phyloP scores from a whole-genome alignment of 106 monocot species.

The Dactylorhiza incarnata region DNA sequence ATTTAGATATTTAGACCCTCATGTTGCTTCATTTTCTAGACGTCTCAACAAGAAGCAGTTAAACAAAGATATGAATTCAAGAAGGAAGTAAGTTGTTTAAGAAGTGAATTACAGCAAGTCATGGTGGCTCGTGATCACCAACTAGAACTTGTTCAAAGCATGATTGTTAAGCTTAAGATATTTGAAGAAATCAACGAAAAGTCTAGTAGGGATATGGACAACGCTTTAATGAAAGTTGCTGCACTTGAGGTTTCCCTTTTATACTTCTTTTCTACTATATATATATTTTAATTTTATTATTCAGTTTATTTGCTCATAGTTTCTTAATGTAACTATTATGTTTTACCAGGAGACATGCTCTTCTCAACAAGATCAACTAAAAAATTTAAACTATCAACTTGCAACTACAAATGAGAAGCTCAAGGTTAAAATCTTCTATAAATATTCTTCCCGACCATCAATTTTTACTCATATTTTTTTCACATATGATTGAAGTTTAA shows the following conservation, averaged over 20 bases:
- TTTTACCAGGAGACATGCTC: slow-evolving; percentile 48
- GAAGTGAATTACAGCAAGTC: slow-evolving; percentile 55
- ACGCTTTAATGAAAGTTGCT: slow-evolving; percentile 10
- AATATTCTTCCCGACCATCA: not conserved
- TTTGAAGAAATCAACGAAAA: slow-evolving; percentile 20
- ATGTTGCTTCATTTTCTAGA: slow-evolving; percentile 25
- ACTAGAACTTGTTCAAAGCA: slow-evolving; percentile 34
- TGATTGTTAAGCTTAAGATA: slow-evolving; percentile 26
- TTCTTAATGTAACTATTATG: not conserved
- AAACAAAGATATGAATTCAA: slow-evolving; percentile 60
- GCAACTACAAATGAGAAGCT: slow-evolving; percentile 51
- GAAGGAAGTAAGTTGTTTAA: slow-evolving; percentile 43
- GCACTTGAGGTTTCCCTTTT: slow-evolving; percentile 44
- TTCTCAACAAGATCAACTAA: slow-evolving; percentile 48
- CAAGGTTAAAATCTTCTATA: slow-evolving; percentile 33
- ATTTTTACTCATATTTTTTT: not conserved
- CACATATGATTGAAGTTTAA: not conserved
- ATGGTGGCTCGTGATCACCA: slow-evolving; percentile 69
- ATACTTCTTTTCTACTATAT: not conserved
- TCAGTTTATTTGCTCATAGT: not conserved
- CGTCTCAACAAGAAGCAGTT: slow-evolving; percentile 62
- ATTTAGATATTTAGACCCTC: not conserved
- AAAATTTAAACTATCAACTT: slow-evolving; percentile 42
- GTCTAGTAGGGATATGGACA: slow-evolving; percentile 12
- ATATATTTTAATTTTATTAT: not conserved